Percentiles rank a stretch among this genome's conserved stretches.
Conservation (phyloP, 805 yeast genomes). For the Teunomyces barrocoloradensis region DNA sequence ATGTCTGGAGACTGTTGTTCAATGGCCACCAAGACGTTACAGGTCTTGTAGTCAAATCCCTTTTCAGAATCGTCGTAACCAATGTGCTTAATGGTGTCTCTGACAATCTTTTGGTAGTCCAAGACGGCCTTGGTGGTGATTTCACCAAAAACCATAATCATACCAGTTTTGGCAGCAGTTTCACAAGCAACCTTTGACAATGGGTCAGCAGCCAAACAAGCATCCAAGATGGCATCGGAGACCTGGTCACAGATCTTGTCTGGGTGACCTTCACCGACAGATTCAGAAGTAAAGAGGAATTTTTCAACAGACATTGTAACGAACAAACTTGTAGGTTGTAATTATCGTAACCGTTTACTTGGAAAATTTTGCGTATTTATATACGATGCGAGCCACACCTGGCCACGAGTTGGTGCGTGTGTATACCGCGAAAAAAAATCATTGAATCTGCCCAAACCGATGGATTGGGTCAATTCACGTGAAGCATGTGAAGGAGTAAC, state of each 20-base stretch:
- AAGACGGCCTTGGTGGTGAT: slow-evolving; percentile 94
- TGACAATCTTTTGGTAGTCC: slow-evolving; percentile 95
- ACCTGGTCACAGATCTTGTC: slow-evolving; percentile 98
- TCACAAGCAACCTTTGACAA: slow-evolving; percentile 99
- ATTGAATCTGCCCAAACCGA: not conserved
- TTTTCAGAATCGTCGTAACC: slow-evolving; percentile 95
- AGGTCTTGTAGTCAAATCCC: slow-evolving; percentile 99
- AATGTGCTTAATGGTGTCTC: slow-evolving; percentile 97
- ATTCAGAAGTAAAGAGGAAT: slow-evolving; percentile 77
- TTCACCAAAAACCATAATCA: slow-evolving; percentile 99
- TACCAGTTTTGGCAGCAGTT: slow-evolving; percentile 98
- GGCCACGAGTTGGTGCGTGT: slow-evolving; percentile 2
- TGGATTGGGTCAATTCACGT: slow-evolving; percentile 4
- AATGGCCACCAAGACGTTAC: slow-evolving; percentile 97
- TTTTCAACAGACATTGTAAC: slow-evolving; percentile 23
- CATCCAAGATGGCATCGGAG: slow-evolving; percentile 96
- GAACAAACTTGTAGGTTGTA: not conserved
- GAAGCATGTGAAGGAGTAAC: not conserved
- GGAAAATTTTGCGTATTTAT: slow-evolving; percentile 1
- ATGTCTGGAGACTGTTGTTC: slow-evolving; percentile 99
- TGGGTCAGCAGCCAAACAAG: slow-evolving; percentile 94
- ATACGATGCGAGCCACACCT: slow-evolving; percentile 4
- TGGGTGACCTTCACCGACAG: slow-evolving; percentile 94
- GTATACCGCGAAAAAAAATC: not conserved
- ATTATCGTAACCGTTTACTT: not conserved